These are phyloP conservation scores for Verbena officinalis DNA, from an alignment of 257 asterid genomes.

Conservation along the genomic window DNA sequence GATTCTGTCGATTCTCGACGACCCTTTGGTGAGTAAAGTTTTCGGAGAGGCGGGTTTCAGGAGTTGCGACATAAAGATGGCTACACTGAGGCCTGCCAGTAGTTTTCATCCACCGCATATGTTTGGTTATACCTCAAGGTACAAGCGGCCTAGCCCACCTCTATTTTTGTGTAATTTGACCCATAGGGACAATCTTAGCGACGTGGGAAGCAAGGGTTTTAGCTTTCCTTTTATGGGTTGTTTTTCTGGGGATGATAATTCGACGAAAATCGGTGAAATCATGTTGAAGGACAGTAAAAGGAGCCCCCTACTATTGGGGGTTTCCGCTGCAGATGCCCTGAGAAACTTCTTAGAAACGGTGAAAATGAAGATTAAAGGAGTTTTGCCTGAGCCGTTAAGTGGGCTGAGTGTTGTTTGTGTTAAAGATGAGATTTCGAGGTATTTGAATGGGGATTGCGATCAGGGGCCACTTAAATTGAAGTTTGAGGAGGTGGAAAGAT, in stretches of 20 bases:
- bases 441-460: slow-evolving; percentile 53
- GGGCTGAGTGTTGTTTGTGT: slow-evolving; percentile 59
- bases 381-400: slow-evolving; percentile 48
- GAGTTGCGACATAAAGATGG: slow-evolving; percentile 79
- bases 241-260: slow-evolving; percentile 64
- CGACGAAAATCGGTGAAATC: slow-evolving; percentile 66
- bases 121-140: slow-evolving; percentile 56
- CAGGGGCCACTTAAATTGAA: slow-evolving; percentile 50
- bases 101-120: slow-evolving; percentile 46
- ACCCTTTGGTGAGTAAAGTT: slow-evolving; percentile 85
- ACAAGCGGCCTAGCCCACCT: slow-evolving; percentile 60
- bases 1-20: slow-evolving; percentile 77
- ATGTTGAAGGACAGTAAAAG: slow-evolving; percentile 50
- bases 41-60: slow-evolving; percentile 89
- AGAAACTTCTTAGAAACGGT: slow-evolving; percentile 56
- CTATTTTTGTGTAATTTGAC: slow-evolving; percentile 62
- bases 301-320: slow-evolving; percentile 80
- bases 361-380: slow-evolving; percentile 34
- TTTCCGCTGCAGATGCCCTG: slow-evolving; percentile 58
- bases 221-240: slow-evolving; percentile 71
- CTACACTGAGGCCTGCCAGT: slow-evolving; percentile 58
- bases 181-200: slow-evolving; percentile 17
- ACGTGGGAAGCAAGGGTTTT: slow-evolving; percentile 41
- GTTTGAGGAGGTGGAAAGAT: slow-evolving; percentile 52
- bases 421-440: slow-evolving; percentile 57